Percentiles rank a stretch among this genome's conserved stretches.
These are phyloP conservation scores for Tolypocladium paradoxum DNA, from an alignment of 2,329 filamentous ascomycete genomes.

Conservation along the genomic window DNA sequence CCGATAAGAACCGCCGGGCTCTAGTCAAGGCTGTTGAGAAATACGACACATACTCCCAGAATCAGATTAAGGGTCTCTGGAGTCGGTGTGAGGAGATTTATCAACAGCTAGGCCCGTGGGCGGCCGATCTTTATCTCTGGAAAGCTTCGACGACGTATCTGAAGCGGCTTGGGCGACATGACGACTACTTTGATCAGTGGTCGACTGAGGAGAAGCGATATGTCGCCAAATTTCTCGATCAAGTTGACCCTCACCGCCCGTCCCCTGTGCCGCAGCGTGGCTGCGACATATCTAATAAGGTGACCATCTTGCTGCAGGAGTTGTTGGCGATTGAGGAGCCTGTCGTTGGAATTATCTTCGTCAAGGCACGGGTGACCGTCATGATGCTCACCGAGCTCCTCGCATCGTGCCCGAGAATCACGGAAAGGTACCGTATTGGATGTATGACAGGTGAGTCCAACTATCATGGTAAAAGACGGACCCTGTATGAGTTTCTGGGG, in stretches of 20 bases:
- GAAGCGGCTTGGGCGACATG: constrained; percentile 7
- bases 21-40: constrained; percentile 29
- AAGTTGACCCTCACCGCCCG: constrained; percentile 15
- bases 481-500: constrained; percentile 28
- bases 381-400: constrained; percentile 49
- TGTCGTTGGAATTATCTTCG: constrained; percentile 56
- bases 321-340: constrained; percentile 32
- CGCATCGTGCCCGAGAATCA: constrained; percentile 35
- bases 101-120: constrained; percentile 55
- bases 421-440: constrained; percentile 36
- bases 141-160: constrained; percentile 30
- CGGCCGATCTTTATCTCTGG: constrained; percentile 54
- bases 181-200: constrained; percentile 27
- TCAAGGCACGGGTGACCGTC: constrained; percentile 49
- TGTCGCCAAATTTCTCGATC: constrained; percentile 33
- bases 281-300: constrained; percentile 44
- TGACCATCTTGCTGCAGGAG: constrained; percentile 38
- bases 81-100: constrained; percentile 39
- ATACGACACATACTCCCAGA: constrained; percentile 38
- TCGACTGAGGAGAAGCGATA: constrained; percentile 43
- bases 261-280: constrained; percentile 5
- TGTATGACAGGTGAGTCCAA: constrained; percentile 45
- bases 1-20: constrained; percentile 25
- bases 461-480: constrained; percentile 21
- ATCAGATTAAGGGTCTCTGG: constrained; percentile 45